phyloP scores from a whole-genome alignment of 495 filamentous ascomycete species.

The Annulohypoxylon nitens region DNA sequence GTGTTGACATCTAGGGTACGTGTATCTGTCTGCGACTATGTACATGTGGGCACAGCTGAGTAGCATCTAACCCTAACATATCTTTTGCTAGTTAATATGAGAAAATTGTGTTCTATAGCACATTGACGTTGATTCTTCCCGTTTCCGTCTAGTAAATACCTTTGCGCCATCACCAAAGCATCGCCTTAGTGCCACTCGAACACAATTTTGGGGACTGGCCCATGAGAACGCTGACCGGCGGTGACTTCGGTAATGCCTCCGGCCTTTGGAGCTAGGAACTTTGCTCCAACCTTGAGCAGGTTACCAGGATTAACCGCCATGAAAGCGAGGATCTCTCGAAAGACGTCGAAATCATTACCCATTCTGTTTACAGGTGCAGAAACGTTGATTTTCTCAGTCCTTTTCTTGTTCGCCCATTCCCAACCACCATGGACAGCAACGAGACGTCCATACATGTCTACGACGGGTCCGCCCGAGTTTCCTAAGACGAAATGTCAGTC shows the following conservation, averaged over 20 bases:
- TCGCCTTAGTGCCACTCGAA: not conserved
- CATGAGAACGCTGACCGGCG: not conserved
- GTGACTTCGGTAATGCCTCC: not conserved
- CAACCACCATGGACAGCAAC: conserved; percentile 1
- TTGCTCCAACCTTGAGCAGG: not conserved
- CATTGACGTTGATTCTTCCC: too few species aligned
- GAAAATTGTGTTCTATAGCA: too few species aligned
- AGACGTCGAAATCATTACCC: not conserved
- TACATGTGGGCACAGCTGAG: too few species aligned
- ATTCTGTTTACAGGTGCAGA: not conserved
- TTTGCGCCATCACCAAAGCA: not conserved
- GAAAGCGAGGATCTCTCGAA: not conserved
- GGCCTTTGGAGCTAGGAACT: not conserved
- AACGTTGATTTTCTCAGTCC: not conserved
- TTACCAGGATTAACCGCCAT: not conserved
- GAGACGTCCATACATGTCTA: not conserved
- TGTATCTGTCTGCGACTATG: too few species aligned
- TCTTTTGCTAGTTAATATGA: too few species aligned
- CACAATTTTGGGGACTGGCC: not conserved
- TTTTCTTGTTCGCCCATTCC: not conserved
- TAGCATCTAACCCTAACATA: too few species aligned
- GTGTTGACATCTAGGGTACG: too few species aligned
- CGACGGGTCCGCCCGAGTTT: not conserved
- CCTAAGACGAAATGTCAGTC: not conserved
- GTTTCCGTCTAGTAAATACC: too few species aligned